Percentiles rank a stretch among this genome's conserved stretches.
Conservation (phyloP, 805 yeast species). For the Ogataea methylovora region DNA sequence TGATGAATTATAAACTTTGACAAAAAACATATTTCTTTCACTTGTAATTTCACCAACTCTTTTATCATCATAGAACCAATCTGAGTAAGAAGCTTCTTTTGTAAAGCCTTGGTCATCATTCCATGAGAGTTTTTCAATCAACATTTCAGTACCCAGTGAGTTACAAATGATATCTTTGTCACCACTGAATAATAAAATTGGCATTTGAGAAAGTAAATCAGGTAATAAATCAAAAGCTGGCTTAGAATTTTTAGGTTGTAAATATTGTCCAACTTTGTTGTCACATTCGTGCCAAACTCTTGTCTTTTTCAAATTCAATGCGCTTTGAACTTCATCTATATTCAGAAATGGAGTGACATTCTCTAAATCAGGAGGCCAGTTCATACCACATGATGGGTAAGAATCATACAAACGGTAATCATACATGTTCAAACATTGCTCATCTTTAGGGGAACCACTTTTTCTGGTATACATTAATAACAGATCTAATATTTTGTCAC, state of each 20-base stretch:
- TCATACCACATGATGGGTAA: slow-evolving; percentile 83
- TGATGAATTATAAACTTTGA: slow-evolving; percentile 66
- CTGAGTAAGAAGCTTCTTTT: slow-evolving; percentile 20
- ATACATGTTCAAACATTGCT: slow-evolving; percentile 75
- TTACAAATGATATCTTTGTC: slow-evolving; percentile 88
- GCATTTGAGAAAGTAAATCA: slow-evolving; percentile 45
- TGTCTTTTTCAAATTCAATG: slow-evolving; percentile 39
- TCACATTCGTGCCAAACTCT: slow-evolving; percentile 75
- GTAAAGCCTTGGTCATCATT: slow-evolving; percentile 48
- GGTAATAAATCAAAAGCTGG: slow-evolving; percentile 70
- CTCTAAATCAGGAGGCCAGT: slow-evolving; percentile 74
- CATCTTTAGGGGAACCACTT: slow-evolving; percentile 18
- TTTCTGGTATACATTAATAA: slow-evolving; percentile 28
- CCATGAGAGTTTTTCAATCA: slow-evolving; percentile 61
- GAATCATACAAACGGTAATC: slow-evolving; percentile 65
- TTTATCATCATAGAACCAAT: slow-evolving; percentile 38
- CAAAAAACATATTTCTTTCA: slow-evolving; percentile 71
- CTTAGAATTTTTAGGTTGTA: slow-evolving; percentile 43
- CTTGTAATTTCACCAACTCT: slow-evolving; percentile 31
- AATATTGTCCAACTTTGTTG: slow-evolving; percentile 41
- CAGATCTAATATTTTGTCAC: slow-evolving; percentile 34
- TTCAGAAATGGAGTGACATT: slow-evolving; percentile 45
- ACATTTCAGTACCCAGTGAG: slow-evolving; percentile 60
- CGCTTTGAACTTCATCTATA: slow-evolving; percentile 33
- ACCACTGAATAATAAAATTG: slow-evolving; percentile 76